Evolutionary conservation across 2,329 filamentous ascomycete species (phyloP).

Genomic region (Curvularia sp.): DNA sequence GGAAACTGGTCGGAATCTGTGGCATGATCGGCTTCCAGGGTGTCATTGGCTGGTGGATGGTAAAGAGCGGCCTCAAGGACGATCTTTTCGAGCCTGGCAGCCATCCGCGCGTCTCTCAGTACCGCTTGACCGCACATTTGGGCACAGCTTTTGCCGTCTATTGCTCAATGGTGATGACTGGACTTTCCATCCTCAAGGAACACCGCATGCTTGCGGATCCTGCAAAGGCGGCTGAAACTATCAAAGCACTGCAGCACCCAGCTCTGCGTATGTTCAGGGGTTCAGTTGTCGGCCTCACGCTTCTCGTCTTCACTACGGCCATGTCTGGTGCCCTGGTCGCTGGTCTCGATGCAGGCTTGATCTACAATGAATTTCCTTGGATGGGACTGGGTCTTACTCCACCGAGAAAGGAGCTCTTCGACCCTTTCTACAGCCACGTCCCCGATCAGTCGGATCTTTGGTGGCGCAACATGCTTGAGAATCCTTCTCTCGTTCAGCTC

Average conservation of each 20-base stretch:
- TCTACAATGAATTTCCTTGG: constrained; percentile 98
- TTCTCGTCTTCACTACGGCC: constrained; percentile 84
- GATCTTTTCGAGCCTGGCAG: constrained; percentile 91
- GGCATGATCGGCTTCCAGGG: constrained; percentile 93
- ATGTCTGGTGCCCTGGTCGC: constrained; percentile 95
- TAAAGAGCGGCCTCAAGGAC: constrained; percentile 93
- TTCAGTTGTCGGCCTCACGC: constrained; percentile 72
- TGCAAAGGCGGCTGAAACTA: constrained; percentile 63
- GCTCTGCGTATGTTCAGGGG: constrained; percentile 76
- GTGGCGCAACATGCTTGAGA: constrained; percentile 98
- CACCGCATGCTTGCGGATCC: constrained; percentile 74
- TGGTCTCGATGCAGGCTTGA: constrained; percentile 92
- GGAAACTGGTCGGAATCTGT: constrained; percentile 81
- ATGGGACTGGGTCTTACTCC: constrained; percentile 89
- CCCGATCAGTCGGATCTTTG: constrained; percentile 82
- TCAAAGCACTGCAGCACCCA: constrained; percentile 68
- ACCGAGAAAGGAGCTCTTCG: constrained; percentile 81
- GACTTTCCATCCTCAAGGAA: constrained; percentile 81
- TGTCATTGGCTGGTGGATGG: constrained; percentile 99
- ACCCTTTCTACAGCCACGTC: constrained; percentile 81
- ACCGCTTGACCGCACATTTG: constrained; percentile 87
- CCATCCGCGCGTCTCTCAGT: constrained; percentile 92
- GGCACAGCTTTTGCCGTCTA: constrained; percentile 93
- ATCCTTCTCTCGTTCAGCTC: constrained; percentile 92
- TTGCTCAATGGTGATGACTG: constrained; percentile 90